These are phyloP conservation scores for Fragaria nilgerrensis DNA, from an alignment of 306 rosid species.

Conservation along the genomic window DNA sequence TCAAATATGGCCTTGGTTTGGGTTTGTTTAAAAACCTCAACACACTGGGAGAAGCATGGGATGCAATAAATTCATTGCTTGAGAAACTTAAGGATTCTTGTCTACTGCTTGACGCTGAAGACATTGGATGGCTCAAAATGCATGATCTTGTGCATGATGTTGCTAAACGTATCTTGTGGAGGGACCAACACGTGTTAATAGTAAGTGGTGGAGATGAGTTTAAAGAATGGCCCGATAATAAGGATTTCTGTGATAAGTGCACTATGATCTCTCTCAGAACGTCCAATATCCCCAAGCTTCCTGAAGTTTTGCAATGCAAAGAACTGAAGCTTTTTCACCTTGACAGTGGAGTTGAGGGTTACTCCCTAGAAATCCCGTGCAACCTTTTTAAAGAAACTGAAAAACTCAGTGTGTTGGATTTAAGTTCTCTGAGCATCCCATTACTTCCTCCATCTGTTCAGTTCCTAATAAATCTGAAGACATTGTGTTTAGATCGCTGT, in stretches of 20 bases:
- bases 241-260: not conserved
- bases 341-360: no score
- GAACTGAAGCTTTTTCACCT: not conserved
- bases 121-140: not conserved
- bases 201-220: not conserved
- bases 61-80: not conserved
- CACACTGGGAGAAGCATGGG: not conserved
- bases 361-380: not conserved
- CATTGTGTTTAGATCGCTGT: conserved; percentile 39
- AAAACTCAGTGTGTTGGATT: conserved; percentile 17
- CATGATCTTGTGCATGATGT: not conserved
- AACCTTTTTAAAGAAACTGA: conserved; percentile 10
- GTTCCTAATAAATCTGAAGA: conserved; percentile 10
- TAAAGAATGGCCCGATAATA: not conserved
- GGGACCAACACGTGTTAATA: not conserved
- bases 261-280: not conserved
- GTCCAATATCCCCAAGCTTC: conserved; percentile 8
- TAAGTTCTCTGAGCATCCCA: not conserved
- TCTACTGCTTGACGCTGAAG: not conserved
- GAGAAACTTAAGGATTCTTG: not conserved
- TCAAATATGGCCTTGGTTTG: not conserved
- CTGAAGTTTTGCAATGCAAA: not conserved
- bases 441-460: conserved; percentile 17
- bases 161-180: not conserved
- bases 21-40: not conserved